Percentiles rank a stretch among this genome's conserved stretches.
Evolutionary conservation across 2,329 filamentous ascomycete genomes (phyloP).

Genomic region (Hymenoscyphus fructigenus): DNA sequence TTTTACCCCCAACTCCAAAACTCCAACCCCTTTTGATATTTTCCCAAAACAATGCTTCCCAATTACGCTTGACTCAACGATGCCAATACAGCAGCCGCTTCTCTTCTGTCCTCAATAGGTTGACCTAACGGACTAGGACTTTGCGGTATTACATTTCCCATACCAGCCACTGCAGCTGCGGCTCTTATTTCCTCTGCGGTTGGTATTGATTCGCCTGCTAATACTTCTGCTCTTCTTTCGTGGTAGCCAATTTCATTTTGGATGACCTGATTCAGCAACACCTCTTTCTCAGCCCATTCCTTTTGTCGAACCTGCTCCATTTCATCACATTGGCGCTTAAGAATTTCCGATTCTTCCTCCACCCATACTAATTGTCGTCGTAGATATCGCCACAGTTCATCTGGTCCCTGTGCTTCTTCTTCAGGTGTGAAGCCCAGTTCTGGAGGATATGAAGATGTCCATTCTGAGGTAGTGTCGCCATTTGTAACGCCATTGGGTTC

Average conservation of each 20-base stretch:
- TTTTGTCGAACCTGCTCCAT: conserved; percentile 66
- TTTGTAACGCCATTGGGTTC: conserved; percentile 45
- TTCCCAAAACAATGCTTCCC: background rate
- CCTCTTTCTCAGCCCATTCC: conserved; percentile 79
- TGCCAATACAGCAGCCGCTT: conserved; percentile 31
- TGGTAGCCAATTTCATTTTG: conserved; percentile 66
- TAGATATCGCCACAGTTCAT: conserved; percentile 64
- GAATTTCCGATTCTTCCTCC: conserved; percentile 61
- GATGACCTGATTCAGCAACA: conserved; percentile 72
- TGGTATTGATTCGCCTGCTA: conserved; percentile 44
- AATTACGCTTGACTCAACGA: conserved; percentile 28
- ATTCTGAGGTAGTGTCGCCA: conserved; percentile 32
- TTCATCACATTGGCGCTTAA: conserved; percentile 63
- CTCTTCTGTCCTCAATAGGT: conserved; percentile 25
- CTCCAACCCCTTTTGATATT: conserved; percentile 7
- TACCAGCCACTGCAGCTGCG: conserved; percentile 15
- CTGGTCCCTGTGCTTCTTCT: conserved; percentile 61
- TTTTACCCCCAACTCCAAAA: background rate
- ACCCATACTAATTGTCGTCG: conserved; percentile 71
- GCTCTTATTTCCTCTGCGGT: conserved; percentile 25
- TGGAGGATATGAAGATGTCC: conserved; percentile 34
- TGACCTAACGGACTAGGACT: conserved; percentile 8
- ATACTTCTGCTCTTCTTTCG: conserved; percentile 54
- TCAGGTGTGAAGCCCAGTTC: conserved; percentile 61
- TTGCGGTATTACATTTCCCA: background rate